Conservation (phyloP, 306 rosid species). For the Glycine tomentella region DNA sequence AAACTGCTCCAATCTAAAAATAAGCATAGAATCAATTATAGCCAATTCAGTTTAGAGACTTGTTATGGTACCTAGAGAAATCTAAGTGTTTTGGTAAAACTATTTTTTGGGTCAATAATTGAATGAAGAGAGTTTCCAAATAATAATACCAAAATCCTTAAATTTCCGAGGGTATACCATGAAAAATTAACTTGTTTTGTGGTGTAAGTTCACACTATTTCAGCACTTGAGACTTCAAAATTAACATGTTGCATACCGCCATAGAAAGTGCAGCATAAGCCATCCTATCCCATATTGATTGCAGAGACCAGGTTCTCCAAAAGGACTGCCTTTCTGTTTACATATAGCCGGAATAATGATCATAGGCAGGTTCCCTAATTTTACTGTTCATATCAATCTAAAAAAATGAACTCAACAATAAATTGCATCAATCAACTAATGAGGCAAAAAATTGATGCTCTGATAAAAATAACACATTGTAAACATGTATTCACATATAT, state of each 20-base stretch:
- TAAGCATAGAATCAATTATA: not conserved
- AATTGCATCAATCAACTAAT: not conserved
- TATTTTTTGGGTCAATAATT: not conserved
- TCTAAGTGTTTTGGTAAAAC: not conserved
- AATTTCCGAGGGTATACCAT: too few relatives aligned
- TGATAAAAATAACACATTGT: slow-evolving; percentile 3
- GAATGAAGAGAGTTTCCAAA: too few relatives aligned
- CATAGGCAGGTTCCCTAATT: slow-evolving; percentile 59
- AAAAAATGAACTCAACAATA: slow-evolving; percentile 38
- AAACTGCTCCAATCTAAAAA: slow-evolving; percentile 70
- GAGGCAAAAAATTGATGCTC: slow-evolving; percentile 2
- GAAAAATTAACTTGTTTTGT: not conserved
- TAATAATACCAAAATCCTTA: too few relatives aligned
- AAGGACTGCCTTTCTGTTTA: slow-evolving; percentile 63
- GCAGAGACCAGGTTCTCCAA: slow-evolving; percentile 57
- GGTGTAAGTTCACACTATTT: not conserved
- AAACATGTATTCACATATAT: not conserved
- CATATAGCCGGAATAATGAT: slow-evolving; percentile 61
- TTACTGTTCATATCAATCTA: slow-evolving; percentile 48
- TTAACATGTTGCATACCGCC: slow-evolving; percentile 54
- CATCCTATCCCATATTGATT: slow-evolving; percentile 55
- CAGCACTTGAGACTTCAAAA: too few relatives aligned
- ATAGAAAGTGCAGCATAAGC: slow-evolving; percentile 65
- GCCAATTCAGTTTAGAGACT: not conserved
- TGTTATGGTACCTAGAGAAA: not conserved